phyloP scores from a whole-genome alignment of 2,329 filamentous ascomycete genomes.

The Talaromyces sp. region DNA sequence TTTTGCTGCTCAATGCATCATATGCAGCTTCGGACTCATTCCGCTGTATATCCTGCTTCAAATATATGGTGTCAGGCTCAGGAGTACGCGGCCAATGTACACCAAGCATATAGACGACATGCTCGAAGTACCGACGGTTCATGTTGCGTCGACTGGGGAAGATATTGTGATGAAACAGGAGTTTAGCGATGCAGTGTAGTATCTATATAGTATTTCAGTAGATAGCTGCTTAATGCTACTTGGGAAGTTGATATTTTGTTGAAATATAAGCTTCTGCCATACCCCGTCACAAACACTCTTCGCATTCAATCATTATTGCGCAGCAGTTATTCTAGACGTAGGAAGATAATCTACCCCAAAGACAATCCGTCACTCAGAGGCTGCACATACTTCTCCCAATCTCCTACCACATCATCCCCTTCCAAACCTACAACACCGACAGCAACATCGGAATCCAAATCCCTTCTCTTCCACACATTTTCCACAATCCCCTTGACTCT shows the following conservation, averaged over 20 bases:
- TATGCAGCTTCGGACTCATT: slow-evolving; percentile 10
- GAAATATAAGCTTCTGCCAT: background rate
- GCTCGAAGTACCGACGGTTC: background rate
- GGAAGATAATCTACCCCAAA: slow-evolving; percentile 11
- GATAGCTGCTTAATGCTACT: background rate
- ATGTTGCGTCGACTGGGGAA: background rate
- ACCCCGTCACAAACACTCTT: no score
- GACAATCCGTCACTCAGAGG: slow-evolving; percentile 19
- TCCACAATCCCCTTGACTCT: slow-evolving; percentile 19
- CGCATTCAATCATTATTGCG: no score
- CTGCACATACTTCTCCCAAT: slow-evolving; percentile 20
- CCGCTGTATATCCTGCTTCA: slow-evolving; percentile 5
- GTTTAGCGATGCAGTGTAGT: background rate
- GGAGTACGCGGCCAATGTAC: slow-evolving; percentile 6
- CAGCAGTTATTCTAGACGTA: no score
- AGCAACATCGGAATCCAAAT: slow-evolving; percentile 11
- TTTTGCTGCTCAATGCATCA: slow-evolving; percentile 6
- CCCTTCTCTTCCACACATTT: slow-evolving; percentile 20
- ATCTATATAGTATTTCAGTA: no score
- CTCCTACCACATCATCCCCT: background rate
- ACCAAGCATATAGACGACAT: background rate
- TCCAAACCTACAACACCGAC: background rate
- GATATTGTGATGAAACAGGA: background rate
- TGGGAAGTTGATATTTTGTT: background rate
- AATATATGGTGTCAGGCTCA: background rate